Conservation (phyloP, 345 rosid species). For the sweet orange (Citrus sinensis) region DNA sequence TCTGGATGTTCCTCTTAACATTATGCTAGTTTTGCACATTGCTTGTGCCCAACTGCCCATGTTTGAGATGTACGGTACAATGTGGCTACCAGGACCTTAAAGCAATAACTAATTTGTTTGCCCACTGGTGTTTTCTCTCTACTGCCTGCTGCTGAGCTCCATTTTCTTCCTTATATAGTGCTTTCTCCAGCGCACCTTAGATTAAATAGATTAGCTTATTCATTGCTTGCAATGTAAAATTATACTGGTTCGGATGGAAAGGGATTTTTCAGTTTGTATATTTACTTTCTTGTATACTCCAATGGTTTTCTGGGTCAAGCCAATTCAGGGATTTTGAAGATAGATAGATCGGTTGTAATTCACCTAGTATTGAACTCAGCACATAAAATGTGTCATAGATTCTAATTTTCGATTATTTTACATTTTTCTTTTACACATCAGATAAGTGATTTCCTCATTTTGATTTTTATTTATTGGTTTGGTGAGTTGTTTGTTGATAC, state of each 20-base stretch:
- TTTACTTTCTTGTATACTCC: background rate
- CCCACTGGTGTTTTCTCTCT: background rate
- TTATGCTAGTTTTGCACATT: background rate
- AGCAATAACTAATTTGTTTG: background rate
- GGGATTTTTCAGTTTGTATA: background rate
- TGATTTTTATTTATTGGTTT: background rate
- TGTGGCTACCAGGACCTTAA: background rate
- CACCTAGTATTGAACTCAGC: background rate
- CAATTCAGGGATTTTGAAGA: background rate
- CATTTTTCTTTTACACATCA: background rate
- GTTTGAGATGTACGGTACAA: background rate
- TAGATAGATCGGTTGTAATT: background rate
- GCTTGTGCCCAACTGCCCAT: background rate
- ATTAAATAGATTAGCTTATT: background rate
- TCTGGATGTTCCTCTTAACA: background rate
- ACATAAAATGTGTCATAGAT: background rate
- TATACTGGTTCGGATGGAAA: background rate
- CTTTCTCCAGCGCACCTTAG: background rate
- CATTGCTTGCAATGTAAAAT: background rate
- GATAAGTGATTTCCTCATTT: background rate
- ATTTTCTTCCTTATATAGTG: background rate
- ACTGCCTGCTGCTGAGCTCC: background rate
- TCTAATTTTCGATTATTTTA: background rate
- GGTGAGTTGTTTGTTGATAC: constrained; percentile 8
- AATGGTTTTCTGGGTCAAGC: background rate